Evolutionary conservation across 495 filamentous ascomycete species (phyloP).

Genomic region (Talaromyces liani): DNA sequence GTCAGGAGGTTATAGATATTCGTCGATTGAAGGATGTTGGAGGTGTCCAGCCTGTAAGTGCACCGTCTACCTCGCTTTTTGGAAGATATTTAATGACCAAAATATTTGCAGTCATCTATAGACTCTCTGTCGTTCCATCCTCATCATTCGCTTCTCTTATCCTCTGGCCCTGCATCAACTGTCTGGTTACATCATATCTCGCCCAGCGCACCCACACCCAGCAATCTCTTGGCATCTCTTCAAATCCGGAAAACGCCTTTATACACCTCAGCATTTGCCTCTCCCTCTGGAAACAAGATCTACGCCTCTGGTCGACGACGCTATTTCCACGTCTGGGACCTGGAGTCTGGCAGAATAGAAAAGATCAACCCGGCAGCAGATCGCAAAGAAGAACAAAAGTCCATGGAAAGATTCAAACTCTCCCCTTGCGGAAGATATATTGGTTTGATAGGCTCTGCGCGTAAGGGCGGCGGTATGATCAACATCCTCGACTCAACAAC

Average conservation of each 20-base stretch:
- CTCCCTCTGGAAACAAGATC: conserved; percentile 43
- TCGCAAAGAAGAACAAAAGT: conserved; percentile 74
- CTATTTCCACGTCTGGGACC: conserved; percentile 93
- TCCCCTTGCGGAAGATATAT: conserved; percentile 81
- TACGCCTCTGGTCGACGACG: conserved; percentile 79
- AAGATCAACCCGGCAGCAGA: conserved; percentile 65
- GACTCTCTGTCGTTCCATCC: conserved; percentile 87
- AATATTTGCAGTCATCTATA: conserved; percentile 58
- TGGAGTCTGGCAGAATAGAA: conserved; percentile 69
- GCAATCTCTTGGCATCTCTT: conserved; percentile 82
- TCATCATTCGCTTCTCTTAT: conserved; percentile 75
- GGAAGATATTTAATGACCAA: conserved; percentile 9
- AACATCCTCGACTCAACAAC: conserved; percentile 78
- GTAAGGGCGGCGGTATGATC: conserved; percentile 79
- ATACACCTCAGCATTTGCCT: conserved; percentile 67
- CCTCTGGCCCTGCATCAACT: conserved; percentile 74
- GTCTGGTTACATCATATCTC: conserved; percentile 84
- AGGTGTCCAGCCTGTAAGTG: conserved; percentile 48
- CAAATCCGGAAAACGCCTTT: conserved; percentile 78
- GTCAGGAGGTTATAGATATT: conserved; percentile 83
- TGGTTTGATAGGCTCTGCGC: conserved; percentile 65
- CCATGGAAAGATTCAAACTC: conserved; percentile 82
- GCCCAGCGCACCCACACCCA: conserved; percentile 63
- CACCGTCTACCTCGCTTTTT: neutral
- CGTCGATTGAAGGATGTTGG: conserved; percentile 60